Base-by-base conservation (phyloP, 768 basidiomycete genomes). In the Serendipita sp. region DNA sequence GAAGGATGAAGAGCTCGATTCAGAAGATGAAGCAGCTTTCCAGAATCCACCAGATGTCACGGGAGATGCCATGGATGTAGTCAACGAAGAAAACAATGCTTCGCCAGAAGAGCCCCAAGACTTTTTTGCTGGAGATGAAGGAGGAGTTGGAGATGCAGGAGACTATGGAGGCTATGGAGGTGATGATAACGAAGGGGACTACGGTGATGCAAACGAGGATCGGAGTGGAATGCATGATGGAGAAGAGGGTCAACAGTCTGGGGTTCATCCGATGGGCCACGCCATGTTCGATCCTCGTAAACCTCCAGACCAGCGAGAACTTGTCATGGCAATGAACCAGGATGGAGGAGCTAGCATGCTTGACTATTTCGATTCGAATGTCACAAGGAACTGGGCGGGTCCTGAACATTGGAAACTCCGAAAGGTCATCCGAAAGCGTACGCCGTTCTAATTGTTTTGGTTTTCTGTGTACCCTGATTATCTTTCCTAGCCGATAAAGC, bases 381-480 rank as follows among this genome's bases (percentile, higher is more conserved):
- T 88, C 69, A 77, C 85, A 69, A 95, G 90, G 79, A 95, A 95
- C 69, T 99, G 96, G 96, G 96, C 96, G 2, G 96, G 96, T 0
- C 94, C 94, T 5, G 91, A 98, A 73, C 96, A 99, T 71, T 99
- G 96, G 95, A 98, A 95, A 72, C 73, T 98, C 70, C 78, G 88
- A 66, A 88, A 85, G 71, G 80, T 85, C n/a, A 77, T 91, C 62
- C 81, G 87, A 66, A 82, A 81, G 77, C 80, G 91, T 94, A 67
- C 74, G 83, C 73, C 11, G 45, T 50, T 16, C 36, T 16, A 33
- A 23, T 1, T 5, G 23, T 45, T 11, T 43, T 36, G 31, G 18
- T n/a, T 48, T 18, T 16, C 11, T 10, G 33, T 27, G 37, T 48
- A 3, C 13, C 55, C 55, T 11, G 53, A 10, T 27, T 60, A 55